Evolutionary conservation across 352 stramenopile genomes (phyloP).

Genomic region (Globisporangium acanthophoron): DNA sequence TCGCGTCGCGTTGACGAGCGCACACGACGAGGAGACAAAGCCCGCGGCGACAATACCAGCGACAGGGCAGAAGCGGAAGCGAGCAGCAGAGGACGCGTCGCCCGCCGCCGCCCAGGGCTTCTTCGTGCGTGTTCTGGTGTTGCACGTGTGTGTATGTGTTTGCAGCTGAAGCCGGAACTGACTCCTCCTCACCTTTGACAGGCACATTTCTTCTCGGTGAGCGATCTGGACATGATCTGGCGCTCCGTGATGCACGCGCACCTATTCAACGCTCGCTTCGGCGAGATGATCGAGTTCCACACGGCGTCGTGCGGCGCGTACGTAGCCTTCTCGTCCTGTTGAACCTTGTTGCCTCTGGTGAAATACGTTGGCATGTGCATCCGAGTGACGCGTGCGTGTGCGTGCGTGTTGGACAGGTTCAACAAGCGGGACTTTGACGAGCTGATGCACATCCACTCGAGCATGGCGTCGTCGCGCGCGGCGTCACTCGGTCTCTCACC

Average conservation of each 20-base stretch:
- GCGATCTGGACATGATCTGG: conserved; percentile 56
- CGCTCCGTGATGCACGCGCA: conserved; percentile 57
- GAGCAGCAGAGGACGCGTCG: conserved; percentile 4
- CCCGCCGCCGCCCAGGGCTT: background rate
- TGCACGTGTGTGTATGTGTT: background rate
- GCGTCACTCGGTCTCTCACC: conserved; percentile 28
- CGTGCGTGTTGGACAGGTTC: conserved; percentile 22
- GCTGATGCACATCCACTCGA: conserved; percentile 67
- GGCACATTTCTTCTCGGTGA: conserved; percentile 53
- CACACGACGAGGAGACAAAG: conserved; percentile 2
- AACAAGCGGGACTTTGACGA: conserved; percentile 71
- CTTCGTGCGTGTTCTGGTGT: background rate
- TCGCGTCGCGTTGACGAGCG: background rate
- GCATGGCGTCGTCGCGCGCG: conserved; percentile 25
- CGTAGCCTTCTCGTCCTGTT: conserved; percentile 9
- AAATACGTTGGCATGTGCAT: background rate
- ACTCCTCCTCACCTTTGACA: conserved; percentile 8
- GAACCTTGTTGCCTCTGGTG: too few relatives aligned
- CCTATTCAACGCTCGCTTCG: conserved; percentile 51
- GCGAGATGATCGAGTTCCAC: conserved; percentile 60
- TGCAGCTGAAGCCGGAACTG: background rate
- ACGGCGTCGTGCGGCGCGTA: conserved; percentile 46
- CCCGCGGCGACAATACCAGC: background rate
- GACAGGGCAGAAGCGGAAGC: conserved; percentile 12
- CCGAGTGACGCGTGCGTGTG: background rate